Conservation (phyloP, 768 basidiomycete species). For the Sporobolomyces roseus region DNA sequence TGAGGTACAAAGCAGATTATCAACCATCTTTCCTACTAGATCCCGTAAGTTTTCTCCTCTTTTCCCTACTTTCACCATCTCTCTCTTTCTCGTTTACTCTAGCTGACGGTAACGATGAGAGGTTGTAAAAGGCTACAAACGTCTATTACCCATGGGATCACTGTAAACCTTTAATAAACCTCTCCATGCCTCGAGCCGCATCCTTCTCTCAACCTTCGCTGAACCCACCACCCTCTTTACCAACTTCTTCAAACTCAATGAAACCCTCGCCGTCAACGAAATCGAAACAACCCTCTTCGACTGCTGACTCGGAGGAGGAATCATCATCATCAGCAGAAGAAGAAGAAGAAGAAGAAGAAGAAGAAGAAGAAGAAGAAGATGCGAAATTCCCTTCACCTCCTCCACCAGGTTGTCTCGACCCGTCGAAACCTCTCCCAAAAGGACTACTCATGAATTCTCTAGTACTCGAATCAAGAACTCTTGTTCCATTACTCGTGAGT, state of each 20-base stretch:
- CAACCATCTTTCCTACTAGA: slow-evolving; percentile 53
- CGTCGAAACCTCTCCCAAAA: slow-evolving; percentile 39
- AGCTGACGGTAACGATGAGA: too few relatives aligned
- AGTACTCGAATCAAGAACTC: slow-evolving; percentile 33
- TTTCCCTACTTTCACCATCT: not conserved
- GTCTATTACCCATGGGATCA: slow-evolving; percentile 66
- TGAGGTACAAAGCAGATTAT: slow-evolving; percentile 95
- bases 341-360: slow-evolving; percentile 38
- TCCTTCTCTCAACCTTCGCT: slow-evolving; percentile 56
- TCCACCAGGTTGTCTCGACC: slow-evolving; percentile 48
- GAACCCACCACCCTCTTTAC: not conserved
- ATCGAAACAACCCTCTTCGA: too few relatives aligned
- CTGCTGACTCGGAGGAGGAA: not conserved
- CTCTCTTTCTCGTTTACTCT: not conserved
- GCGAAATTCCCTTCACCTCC: slow-evolving; percentile 46
- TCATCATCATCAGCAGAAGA: slow-evolving; percentile 24
- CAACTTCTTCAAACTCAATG: not conserved
- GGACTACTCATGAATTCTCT: slow-evolving; percentile 18
- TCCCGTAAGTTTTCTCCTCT: slow-evolving; percentile 18
- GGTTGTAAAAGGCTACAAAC: slow-evolving; percentile 74
- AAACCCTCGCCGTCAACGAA: too few relatives aligned
- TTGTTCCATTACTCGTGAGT: slow-evolving; percentile 37
- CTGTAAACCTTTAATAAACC: slow-evolving; percentile 62
- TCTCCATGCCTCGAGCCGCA: slow-evolving; percentile 58
- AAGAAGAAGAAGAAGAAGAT: slow-evolving; percentile 40